Conservation (phyloP, 169 alveolate species). For the Plasmodium gallinaceum region DNA sequence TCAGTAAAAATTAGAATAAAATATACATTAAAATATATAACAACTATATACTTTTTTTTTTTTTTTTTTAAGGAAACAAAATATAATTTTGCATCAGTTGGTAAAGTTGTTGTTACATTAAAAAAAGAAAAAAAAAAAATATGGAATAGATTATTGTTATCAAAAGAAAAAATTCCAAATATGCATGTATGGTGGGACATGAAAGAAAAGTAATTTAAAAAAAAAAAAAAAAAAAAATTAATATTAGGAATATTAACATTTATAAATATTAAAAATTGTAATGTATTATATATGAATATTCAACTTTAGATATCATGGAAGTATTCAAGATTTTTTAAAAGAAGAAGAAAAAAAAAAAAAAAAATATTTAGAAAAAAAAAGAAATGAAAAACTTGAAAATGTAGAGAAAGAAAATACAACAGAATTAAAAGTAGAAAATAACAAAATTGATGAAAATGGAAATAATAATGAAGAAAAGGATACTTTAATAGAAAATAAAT, state of each 20-base stretch:
- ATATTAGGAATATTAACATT: not conserved
- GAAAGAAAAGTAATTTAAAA: constrained; percentile 90
- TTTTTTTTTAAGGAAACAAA: constrained; percentile 80
- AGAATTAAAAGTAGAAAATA: no score
- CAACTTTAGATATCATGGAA: constrained; percentile 34
- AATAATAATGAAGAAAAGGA: not conserved
- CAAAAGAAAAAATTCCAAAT: constrained; percentile 88
- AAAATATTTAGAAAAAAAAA: not conserved
- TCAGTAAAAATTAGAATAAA: constrained; percentile 47
- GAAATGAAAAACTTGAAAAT: not conserved
- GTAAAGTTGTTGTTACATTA: constrained; percentile 89
- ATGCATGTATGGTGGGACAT: constrained; percentile 96
- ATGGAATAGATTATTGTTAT: constrained; percentile 89
- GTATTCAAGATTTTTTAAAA: constrained; percentile 40
- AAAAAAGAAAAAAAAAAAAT: constrained; percentile 84
- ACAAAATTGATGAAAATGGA: not conserved
- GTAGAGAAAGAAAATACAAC: not conserved
- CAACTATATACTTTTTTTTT: not conserved
- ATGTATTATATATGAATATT: not conserved
- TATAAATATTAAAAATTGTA: not conserved
- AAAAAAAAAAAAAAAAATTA: not conserved
- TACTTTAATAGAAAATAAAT: not conserved
- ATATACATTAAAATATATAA: constrained; percentile 23
- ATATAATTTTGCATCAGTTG: constrained; percentile 91
- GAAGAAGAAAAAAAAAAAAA: constrained; percentile 37